phyloP scores from a whole-genome alignment of 2,329 filamentous ascomycete species.

The Macrophomina pseudophaseolina region DNA sequence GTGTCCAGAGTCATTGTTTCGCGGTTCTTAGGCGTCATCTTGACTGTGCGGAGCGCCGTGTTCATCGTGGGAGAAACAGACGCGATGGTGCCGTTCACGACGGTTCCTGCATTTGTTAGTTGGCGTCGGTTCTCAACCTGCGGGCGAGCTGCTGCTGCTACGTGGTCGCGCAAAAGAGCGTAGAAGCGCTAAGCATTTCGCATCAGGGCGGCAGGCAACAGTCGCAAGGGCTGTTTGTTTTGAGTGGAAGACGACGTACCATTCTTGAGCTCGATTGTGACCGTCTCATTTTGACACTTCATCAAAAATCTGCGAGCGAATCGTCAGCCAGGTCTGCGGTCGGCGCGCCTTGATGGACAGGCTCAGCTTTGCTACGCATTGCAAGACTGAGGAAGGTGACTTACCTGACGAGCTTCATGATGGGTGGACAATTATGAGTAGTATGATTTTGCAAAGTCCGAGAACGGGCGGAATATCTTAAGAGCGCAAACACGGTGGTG shows the following conservation, averaged over 20 bases:
- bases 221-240: not conserved
- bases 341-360: constrained; percentile 36
- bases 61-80: constrained; percentile 99
- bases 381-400: constrained; percentile 42
- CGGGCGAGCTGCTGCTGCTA: not conserved
- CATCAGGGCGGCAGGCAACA: not conserved
- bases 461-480: not conserved
- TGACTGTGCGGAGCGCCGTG: constrained; percentile 91
- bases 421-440: constrained; percentile 47
- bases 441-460: not conserved
- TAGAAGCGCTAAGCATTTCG: not conserved
- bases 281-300: constrained; percentile 99
- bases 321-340: constrained; percentile 32
- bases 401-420: constrained; percentile 97
- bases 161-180: not conserved
- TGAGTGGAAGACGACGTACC: constrained; percentile 58
- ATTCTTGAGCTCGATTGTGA: constrained; percentile 98
- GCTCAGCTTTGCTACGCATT: constrained; percentile 53
- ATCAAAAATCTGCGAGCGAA: constrained; percentile 78
- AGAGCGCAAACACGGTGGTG: not conserved
- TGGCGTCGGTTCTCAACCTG: too few species aligned
- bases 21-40: constrained; percentile 91
- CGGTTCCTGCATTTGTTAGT: constrained; percentile 70
- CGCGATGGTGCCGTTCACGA: constrained; percentile 95
- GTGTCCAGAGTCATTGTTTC: constrained; percentile 88